Percentiles rank a stretch among this genome's conserved stretches.
Conservation (phyloP, 2,329 filamentous ascomycete genomes). For the Exophiala mesophila region DNA sequence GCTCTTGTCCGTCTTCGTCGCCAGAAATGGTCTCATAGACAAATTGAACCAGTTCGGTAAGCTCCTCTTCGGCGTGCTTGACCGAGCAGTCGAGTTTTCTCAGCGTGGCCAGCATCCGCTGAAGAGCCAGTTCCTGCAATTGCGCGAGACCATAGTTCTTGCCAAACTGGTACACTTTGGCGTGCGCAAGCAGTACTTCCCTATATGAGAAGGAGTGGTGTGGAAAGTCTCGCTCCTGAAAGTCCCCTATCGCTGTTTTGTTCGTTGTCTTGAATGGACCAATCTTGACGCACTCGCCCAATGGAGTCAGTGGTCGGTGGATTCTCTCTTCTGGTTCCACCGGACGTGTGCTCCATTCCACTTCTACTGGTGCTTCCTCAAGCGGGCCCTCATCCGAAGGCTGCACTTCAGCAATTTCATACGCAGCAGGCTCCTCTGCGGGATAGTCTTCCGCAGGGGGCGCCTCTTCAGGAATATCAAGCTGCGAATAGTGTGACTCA, state of each 20-base stretch:
- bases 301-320: neutral
- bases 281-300: neutral
- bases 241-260: constrained; percentile 1
- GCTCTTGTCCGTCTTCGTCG: neutral
- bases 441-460: too few relatives aligned
- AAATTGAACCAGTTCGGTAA: neutral
- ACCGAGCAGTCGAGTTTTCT: neutral
- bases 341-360: neutral
- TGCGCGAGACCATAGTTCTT: constrained; percentile 1
- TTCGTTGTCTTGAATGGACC: neutral
- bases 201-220: constrained; percentile 2
- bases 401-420: neutral
- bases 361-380: neutral
- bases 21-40: neutral
- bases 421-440: too few relatives aligned
- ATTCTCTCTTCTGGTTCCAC: neutral
- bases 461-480: too few relatives aligned
- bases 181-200: constrained; percentile 3
- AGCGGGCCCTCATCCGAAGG: neutral
- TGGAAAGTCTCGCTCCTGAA: constrained; percentile 3
- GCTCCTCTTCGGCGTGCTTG: neutral
- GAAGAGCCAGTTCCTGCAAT: neutral
- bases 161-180: constrained; percentile 2
- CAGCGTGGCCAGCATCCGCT: neutral
- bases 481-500: too few relatives aligned